phyloP scores from a whole-genome alignment of 2,329 filamentous ascomycete genomes.

The Xylariaceae sp. region DNA sequence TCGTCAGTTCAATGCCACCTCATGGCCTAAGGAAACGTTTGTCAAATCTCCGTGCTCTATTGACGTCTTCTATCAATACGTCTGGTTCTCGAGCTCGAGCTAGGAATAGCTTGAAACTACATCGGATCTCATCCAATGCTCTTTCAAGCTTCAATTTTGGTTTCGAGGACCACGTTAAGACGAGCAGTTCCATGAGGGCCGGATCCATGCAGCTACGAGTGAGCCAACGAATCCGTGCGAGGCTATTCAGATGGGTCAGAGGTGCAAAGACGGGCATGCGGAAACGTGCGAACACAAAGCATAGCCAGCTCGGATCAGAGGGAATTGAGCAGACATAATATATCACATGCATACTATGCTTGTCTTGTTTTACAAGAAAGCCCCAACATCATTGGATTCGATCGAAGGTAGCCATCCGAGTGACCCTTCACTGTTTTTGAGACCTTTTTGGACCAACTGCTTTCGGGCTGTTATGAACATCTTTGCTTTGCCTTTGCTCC shows the following conservation, averaged over 20 bases:
- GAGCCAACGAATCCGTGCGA: constrained; percentile 25
- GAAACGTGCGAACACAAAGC: constrained; percentile 20
- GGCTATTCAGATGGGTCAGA: constrained; percentile 27
- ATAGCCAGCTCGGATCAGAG: not conserved
- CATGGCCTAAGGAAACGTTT: constrained; percentile 26
- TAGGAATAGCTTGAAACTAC: constrained; percentile 3
- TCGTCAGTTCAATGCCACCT: constrained; percentile 12
- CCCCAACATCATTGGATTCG: constrained; percentile 28
- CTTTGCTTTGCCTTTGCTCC: constrained; percentile 22
- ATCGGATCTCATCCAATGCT: constrained; percentile 5
- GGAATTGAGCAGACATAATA: constrained; percentile 10
- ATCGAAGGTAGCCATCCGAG: constrained; percentile 17
- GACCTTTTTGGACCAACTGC: constrained; percentile 24
- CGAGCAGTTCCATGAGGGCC: constrained; percentile 6
- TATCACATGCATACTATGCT: constrained; percentile 10
- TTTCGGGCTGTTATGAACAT: constrained; percentile 16
- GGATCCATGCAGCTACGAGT: constrained; percentile 15
- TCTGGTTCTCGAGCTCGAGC: not conserved
- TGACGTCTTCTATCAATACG: constrained; percentile 13
- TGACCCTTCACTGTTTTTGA: constrained; percentile 26
- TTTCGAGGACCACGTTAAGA: constrained; percentile 9
- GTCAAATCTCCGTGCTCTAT: constrained; percentile 25
- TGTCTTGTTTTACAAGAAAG: constrained; percentile 14
- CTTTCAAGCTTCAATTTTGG: constrained; percentile 12
- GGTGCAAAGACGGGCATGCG: constrained; percentile 25